These are phyloP conservation scores for Canavalia gladiata DNA, from an alignment of 306 rosid species.

Conservation along the genomic window DNA sequence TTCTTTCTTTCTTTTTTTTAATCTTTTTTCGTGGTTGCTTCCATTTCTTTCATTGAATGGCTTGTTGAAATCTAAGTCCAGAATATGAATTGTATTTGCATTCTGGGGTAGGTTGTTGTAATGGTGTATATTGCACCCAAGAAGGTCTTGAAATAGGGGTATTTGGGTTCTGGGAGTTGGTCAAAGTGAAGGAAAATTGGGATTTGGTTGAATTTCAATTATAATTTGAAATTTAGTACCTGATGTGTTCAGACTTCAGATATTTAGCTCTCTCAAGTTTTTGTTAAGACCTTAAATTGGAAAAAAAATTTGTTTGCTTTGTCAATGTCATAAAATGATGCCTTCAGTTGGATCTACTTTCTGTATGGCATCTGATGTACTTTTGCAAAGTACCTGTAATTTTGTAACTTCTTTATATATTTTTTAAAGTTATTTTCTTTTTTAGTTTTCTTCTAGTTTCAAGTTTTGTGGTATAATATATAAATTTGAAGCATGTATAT, in stretches of 20 bases:
- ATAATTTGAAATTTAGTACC: neutral
- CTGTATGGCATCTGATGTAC: constrained; percentile 5
- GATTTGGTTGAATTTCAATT: constrained; percentile 40
- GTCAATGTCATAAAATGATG: constrained; percentile 7
- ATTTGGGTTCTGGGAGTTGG: constrained; percentile 49
- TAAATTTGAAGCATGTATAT: neutral
- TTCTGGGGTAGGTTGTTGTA: constrained; percentile 5
- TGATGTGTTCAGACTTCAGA: neutral
- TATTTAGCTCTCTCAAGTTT: constrained; percentile 6
- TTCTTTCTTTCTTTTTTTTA: constrained; percentile 12
- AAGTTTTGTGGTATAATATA: constrained; percentile 3
- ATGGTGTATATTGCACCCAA: too few species aligned
- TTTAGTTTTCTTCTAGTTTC: neutral
- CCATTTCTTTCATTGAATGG: constrained; percentile 44
- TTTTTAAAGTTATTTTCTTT: neutral
- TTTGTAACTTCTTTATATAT: neutral
- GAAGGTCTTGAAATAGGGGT: constrained; percentile 39
- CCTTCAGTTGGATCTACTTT: constrained; percentile 36
- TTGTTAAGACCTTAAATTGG: constrained; percentile 29
- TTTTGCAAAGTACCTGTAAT: constrained; percentile 2
- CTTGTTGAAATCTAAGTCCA: constrained; percentile 31
- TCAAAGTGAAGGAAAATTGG: constrained; percentile 35
- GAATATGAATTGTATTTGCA: constrained; percentile 10
- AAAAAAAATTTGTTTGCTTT: constrained; percentile 11
- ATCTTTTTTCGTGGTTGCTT: constrained; percentile 12